Conservation (phyloP, 2,329 filamentous ascomycete genomes). For the Botrytis deweyae region DNA sequence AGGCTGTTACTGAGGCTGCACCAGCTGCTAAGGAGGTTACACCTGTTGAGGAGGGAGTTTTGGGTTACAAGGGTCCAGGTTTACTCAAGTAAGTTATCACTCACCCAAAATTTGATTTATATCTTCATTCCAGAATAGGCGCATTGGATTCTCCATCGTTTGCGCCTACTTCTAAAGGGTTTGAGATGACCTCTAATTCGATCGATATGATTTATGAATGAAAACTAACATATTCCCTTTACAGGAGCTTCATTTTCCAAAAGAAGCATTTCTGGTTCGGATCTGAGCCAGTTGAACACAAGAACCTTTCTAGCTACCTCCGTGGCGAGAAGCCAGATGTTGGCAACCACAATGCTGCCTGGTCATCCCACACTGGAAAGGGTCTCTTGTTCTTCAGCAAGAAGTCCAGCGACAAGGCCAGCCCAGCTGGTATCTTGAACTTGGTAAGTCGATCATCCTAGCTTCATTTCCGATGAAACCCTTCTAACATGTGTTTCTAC, state of each 20-base stretch:
- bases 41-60: slow-evolving; percentile 65
- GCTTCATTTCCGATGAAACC: background rate
- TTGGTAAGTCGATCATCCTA: slow-evolving; percentile 58
- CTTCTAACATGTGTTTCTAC: slow-evolving; percentile 37
- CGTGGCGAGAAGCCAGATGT: slow-evolving; percentile 83
- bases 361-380: slow-evolving; percentile 92
- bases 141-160: background rate
- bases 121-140: background rate
- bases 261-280: slow-evolving; percentile 94
- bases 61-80: slow-evolving; percentile 82
- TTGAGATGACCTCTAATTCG: background rate
- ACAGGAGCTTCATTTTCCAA: slow-evolving; percentile 77
- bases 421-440: slow-evolving; percentile 79
- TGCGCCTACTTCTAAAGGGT: background rate
- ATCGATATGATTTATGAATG: background rate
- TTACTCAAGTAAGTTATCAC: slow-evolving; percentile 75
- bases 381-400: slow-evolving; percentile 84
- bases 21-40: slow-evolving; percentile 48
- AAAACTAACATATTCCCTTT: slow-evolving; percentile 18
- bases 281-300: slow-evolving; percentile 68
- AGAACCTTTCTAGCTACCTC: slow-evolving; percentile 74
- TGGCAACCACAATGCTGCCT: slow-evolving; percentile 78
- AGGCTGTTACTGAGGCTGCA: slow-evolving; percentile 56
- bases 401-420: slow-evolving; percentile 76
- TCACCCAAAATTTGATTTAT: background rate